These are phyloP conservation scores for Quercus robur DNA, from an alignment of 306 rosid species.

Conservation along the genomic window DNA sequence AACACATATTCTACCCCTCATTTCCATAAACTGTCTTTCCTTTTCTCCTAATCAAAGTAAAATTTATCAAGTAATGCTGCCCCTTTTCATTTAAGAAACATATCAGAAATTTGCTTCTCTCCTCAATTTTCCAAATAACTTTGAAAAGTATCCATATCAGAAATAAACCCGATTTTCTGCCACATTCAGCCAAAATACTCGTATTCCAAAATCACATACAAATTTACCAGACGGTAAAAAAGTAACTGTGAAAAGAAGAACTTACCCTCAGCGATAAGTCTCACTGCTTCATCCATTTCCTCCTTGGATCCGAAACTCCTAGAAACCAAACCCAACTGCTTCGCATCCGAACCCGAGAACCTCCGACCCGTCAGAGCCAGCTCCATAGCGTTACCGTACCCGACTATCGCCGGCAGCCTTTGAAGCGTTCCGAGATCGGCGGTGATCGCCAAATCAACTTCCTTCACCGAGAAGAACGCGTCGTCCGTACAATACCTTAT, in stretches of 20 bases:
- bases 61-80: not conserved
- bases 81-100: not conserved
- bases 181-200: too few species aligned
- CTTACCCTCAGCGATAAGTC: conserved; percentile 49
- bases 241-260: not conserved
- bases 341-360: conserved; percentile 73
- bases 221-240: not conserved
- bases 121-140: too few species aligned
- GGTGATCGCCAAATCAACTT: conserved; percentile 77
- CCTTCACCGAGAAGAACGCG: conserved; percentile 83
- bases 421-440: conserved; percentile 90
- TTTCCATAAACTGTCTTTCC: too few species aligned
- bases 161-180: too few species aligned
- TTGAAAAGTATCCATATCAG: too few species aligned
- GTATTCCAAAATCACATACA: not conserved
- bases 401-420: conserved; percentile 72
- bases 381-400: conserved; percentile 74
- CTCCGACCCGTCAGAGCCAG: conserved; percentile 78
- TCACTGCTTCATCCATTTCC: conserved; percentile 46
- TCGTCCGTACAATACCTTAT: conserved; percentile 64
- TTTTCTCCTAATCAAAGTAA: too few species aligned
- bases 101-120: too few species aligned
- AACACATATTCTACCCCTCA: too few species aligned
- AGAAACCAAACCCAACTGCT: conserved; percentile 65
- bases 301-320: conserved; percentile 40